Evolutionary conservation across 805 yeast genomes (phyloP).

Genomic region (Kluyveromyces wickerhamii): DNA sequence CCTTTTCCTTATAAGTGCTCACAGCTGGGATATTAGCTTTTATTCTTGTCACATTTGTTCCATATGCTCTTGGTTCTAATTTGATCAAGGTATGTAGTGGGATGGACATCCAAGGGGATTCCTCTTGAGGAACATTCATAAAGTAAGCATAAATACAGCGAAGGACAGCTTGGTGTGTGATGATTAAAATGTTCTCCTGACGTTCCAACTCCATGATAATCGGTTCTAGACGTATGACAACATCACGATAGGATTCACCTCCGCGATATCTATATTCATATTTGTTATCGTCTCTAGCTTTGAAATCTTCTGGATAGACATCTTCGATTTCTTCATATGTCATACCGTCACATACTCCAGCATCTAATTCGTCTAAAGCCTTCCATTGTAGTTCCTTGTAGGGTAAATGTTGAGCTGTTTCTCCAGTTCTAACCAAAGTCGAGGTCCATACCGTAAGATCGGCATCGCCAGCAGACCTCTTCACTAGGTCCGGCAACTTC

Average conservation of each 20-base stretch:
- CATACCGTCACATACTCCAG: constrained; percentile 96
- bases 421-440: constrained; percentile 83
- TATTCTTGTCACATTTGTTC: constrained; percentile 78
- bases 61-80: constrained; percentile 91
- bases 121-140: constrained; percentile 97
- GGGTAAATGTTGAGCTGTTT: constrained; percentile 77
- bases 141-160: constrained; percentile 96
- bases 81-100: constrained; percentile 93
- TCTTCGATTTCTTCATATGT: constrained; percentile 89
- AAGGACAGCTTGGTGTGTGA: constrained; percentile 95
- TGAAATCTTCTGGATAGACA: constrained; percentile 86
- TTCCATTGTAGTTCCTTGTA: constrained; percentile 88
- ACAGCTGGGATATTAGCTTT: constrained; percentile 98
- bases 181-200: constrained; percentile 90
- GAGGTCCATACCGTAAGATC: constrained; percentile 93
- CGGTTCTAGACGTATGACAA: constrained; percentile 90
- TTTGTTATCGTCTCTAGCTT: constrained; percentile 91
- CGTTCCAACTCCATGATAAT: constrained; percentile 97
- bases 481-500: constrained; percentile 70
- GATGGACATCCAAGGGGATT: constrained; percentile 98
- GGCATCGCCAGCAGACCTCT: constrained; percentile 47
- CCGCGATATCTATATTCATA: constrained; percentile 94
- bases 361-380: constrained; percentile 93
- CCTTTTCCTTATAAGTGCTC: constrained; percentile 91
- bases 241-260: constrained; percentile 95